Conservation (phyloP, 1,139 yeast species). For the Fermentozyma sake region DNA sequence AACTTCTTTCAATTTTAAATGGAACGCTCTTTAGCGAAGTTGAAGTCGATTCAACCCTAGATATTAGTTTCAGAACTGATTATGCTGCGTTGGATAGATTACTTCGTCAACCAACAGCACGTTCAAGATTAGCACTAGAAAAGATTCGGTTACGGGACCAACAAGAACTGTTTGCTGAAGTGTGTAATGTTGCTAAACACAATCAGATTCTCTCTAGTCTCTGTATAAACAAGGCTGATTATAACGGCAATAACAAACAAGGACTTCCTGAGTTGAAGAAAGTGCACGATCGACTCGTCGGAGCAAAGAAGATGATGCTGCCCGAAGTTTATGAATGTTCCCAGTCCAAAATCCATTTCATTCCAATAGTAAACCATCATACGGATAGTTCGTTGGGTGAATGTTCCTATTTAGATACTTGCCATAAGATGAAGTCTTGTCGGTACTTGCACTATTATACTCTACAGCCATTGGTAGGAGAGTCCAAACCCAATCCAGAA, state of each 20-base stretch:
- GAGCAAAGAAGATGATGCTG: too few relatives aligned
- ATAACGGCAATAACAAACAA: conserved; percentile 9
- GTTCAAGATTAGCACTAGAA: conserved; percentile 35
- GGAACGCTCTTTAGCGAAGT: conserved; percentile 13
- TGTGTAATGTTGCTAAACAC: conserved; percentile 50
- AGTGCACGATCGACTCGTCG: too few relatives aligned
- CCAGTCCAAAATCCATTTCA: conserved; percentile 49
- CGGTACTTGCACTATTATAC: conserved; percentile 78
- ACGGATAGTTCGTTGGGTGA: conserved; percentile 78
- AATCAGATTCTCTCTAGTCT: conserved; percentile 27
- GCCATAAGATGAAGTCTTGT: conserved; percentile 80
- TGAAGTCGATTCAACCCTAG: conserved; percentile 1
- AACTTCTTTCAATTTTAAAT: conserved; percentile 10
- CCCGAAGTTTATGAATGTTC: conserved; percentile 37
- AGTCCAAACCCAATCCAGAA: conserved; percentile 2
- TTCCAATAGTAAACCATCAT: conserved; percentile 51
- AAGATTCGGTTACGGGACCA: conserved; percentile 34
- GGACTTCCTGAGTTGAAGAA: conserved; percentile 4
- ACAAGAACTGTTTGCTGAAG: conserved; percentile 43
- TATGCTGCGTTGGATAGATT: conserved; percentile 10
- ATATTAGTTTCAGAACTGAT: conserved; percentile 3
- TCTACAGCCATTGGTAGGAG: conserved; percentile 37
- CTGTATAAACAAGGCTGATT: conserved; percentile 17
- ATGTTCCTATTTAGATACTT: conserved; percentile 90
- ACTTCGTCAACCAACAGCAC: conserved; percentile 25